These are phyloP conservation scores for Eucalyptus marginata DNA, from an alignment of 345 rosid species.

Conservation along the genomic window DNA sequence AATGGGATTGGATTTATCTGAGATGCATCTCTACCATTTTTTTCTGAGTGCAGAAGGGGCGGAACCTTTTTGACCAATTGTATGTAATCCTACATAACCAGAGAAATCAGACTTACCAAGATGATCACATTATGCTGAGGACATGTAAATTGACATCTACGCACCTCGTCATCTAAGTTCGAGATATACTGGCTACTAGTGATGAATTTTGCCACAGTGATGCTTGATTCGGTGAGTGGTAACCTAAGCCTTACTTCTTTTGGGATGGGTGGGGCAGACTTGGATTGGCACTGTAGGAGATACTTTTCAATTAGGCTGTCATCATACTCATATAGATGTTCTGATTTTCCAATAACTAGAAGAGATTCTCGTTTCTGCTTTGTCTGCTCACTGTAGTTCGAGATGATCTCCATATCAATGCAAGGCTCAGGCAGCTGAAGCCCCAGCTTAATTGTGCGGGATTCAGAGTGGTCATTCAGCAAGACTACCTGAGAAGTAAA, in stretches of 20 bases:
- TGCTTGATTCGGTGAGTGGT: constrained; percentile 55
- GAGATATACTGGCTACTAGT: constrained; percentile 26
- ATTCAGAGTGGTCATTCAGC: constrained; percentile 64
- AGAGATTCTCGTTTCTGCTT: constrained; percentile 47
- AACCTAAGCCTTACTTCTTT: constrained; percentile 52
- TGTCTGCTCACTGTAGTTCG: constrained; percentile 39
- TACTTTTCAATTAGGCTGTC: constrained; percentile 71
- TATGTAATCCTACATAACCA: constrained; percentile 43
- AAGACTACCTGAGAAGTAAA: constrained; percentile 8
- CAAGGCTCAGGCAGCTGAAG: constrained; percentile 72
- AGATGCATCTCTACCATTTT: constrained; percentile 32
- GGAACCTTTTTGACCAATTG: constrained; percentile 33
- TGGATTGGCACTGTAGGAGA: constrained; percentile 68
- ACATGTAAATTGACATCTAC: not conserved
- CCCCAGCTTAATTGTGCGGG: constrained; percentile 67
- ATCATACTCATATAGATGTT: constrained; percentile 62
- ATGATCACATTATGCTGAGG: not conserved
- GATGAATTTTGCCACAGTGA: constrained; percentile 49
- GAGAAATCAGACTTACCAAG: not conserved
- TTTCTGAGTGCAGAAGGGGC: constrained; percentile 49
- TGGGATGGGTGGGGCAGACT: constrained; percentile 69
- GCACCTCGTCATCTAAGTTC: constrained; percentile 52
- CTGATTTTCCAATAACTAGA: constrained; percentile 74
- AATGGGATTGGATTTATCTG: constrained; percentile 19
- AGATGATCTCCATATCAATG: constrained; percentile 55